Evolutionary conservation across 345 rosid species (phyloP), one percentile per base, ranked within the genome.

Genomic region (Camelina hispida): DNA sequence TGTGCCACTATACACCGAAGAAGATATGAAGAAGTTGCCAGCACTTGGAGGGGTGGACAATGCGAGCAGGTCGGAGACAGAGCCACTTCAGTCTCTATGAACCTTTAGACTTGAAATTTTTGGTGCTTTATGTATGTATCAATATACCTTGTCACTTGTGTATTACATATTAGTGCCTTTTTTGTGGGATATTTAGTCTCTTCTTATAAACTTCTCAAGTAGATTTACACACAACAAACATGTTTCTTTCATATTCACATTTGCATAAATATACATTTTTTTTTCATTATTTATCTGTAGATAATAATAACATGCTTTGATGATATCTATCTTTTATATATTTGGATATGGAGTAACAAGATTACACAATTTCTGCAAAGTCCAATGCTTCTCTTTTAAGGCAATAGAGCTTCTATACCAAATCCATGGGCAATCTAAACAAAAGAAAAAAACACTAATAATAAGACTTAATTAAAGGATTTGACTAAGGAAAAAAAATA

Each of bases 1-100:
- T 48, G 53, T 91, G 52, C 93, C 97, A 17, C 78, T 84, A 23
- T 89, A 89, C 74, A 84, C 89, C 1, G 83, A 82, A 43, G 90
- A 87, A 0, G 97, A 89, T 80, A 43, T 74, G 76, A 79, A 77
- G 58, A 59, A 72, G 62, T 75, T 87, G 83, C 84, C 85, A 0
- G 84, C 75, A 9, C 86, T 87, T 68, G 76, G 77, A 23, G 85
- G 93, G 32, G 71, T 88, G 7, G 89, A 91, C 66, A 89, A 79
- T 66, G 86, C 89, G 4, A 77, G 79, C 43, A 83, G 87, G 76
- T 81, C 81, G 0, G 88, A 87, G 63, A 73, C 80, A 32, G 84
- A 83, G 73, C 79, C 81, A 6, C 75, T 76, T 23, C 83, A 75
- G 75, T 71, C 81, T 5, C 69, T 70, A 42, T 74, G 72, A 80